Evolutionary conservation across 2,329 filamentous ascomycete genomes (phyloP).

Genomic region (Claviceps sp.): DNA sequence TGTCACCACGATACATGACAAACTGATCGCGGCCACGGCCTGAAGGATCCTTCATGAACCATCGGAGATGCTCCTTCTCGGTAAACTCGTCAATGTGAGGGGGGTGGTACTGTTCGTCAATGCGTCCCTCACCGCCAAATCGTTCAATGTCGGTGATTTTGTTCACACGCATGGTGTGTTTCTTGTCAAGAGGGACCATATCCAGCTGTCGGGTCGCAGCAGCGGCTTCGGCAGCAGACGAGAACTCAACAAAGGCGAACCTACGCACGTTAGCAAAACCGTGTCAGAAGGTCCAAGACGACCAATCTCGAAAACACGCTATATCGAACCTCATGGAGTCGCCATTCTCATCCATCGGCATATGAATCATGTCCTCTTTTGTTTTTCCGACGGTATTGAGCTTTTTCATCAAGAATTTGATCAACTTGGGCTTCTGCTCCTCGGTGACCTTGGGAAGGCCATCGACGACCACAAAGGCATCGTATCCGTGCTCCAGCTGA

Average conservation of each 20-base stretch:
- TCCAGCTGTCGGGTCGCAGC: constrained; percentile 84
- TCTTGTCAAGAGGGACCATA: constrained; percentile 83
- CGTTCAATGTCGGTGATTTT: constrained; percentile 97
- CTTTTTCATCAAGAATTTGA: constrained; percentile 94
- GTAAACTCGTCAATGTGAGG: constrained; percentile 74
- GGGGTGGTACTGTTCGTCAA: constrained; percentile 79
- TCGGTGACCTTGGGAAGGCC: constrained; percentile 81
- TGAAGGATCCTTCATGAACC: constrained; percentile 73
- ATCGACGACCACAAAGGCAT: constrained; percentile 93
- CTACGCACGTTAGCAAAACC: constrained; percentile 28
- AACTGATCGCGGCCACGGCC: constrained; percentile 86
- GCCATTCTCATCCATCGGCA: constrained; percentile 82
- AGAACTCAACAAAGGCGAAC: constrained; percentile 95
- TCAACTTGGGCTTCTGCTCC: constrained; percentile 83
- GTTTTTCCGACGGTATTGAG: constrained; percentile 75
- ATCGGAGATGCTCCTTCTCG: constrained; percentile 89
- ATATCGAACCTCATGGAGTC: constrained; percentile 66
- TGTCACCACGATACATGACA: constrained; percentile 83
- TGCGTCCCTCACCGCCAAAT: constrained; percentile 82
- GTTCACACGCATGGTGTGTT: constrained; percentile 89
- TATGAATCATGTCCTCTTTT: constrained; percentile 76
- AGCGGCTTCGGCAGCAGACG: constrained; percentile 76
- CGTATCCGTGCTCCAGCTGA: constrained; percentile 86
- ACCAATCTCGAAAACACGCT: background rate
- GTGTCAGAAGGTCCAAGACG: background rate